A percentile compares a stretch with the other conserved stretches of the same genome.
Conservation (phyloP, 257 asterid species). For the Linaria vulgaris region DNA sequence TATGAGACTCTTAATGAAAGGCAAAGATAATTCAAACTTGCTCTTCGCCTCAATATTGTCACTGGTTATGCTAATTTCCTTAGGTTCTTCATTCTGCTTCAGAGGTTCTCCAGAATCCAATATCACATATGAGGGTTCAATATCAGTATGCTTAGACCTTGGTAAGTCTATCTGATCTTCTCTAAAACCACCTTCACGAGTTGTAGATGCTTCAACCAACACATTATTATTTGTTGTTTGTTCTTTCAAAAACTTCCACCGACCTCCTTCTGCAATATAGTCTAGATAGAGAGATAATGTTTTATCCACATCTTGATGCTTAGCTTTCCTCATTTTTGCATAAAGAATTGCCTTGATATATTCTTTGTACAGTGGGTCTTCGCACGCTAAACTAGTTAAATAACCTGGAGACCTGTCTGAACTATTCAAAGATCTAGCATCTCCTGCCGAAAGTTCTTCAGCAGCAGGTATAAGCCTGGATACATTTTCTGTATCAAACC, state of each 20-base stretch:
- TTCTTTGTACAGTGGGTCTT: constrained; percentile 54
- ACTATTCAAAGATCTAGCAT: constrained; percentile 29
- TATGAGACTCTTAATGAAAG: constrained; percentile 49
- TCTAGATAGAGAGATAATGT: constrained; percentile 51
- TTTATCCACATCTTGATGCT: constrained; percentile 41
- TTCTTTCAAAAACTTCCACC: constrained; percentile 72
- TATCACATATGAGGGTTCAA: constrained; percentile 71
- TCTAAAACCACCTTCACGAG: constrained; percentile 24
- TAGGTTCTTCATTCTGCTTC: constrained; percentile 39
- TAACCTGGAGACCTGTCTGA: constrained; percentile 33
- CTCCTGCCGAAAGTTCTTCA: constrained; percentile 38
- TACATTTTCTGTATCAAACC: constrained; percentile 33
- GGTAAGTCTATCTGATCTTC: constrained; percentile 26
- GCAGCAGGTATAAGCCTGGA: constrained; percentile 26
- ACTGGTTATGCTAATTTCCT: constrained; percentile 23
- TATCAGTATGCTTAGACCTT: constrained; percentile 31
- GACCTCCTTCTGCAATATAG: constrained; percentile 73
- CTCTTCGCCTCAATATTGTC: constrained; percentile 35
- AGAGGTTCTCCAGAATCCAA: constrained; percentile 48
- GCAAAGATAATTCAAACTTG: constrained; percentile 29
- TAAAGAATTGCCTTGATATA: constrained; percentile 44
- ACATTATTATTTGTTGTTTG: constrained; percentile 37
- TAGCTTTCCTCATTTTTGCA: constrained; percentile 41
- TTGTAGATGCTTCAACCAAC: constrained; percentile 25
- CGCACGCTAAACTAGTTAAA: constrained; percentile 36